Evolutionary conservation across 1,284 basidiomycete species (phyloP).

Genomic region (Trichosporon ovoides): DNA sequence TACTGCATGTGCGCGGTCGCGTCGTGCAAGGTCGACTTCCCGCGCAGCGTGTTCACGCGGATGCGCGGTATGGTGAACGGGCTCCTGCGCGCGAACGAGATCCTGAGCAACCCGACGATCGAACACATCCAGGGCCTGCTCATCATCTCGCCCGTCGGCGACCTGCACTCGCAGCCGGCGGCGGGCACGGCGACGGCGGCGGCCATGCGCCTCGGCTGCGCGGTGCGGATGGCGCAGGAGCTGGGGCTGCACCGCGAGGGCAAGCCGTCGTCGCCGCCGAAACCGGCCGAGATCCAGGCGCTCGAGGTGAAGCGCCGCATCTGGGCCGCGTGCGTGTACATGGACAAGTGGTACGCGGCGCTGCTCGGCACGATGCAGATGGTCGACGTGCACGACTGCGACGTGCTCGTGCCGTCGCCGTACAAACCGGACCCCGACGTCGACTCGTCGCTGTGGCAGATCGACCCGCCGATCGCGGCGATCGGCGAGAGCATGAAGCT

Average conservation of each 20-base stretch:
- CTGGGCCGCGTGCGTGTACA: constrained; percentile 86
- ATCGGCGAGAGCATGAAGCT: constrained; percentile 72
- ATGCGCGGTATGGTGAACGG: constrained; percentile 78
- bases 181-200: constrained; percentile 46
- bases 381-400: constrained; percentile 90
- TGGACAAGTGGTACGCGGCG: constrained; percentile 68
- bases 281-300: constrained; percentile 46
- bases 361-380: constrained; percentile 58
- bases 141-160: constrained; percentile 50
- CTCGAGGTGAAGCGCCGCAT: constrained; percentile 76
- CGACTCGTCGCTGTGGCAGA: constrained; percentile 58
- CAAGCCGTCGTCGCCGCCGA: constrained; percentile 25
- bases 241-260: constrained; percentile 75
- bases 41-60: constrained; percentile 74
- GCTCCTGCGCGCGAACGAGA: constrained; percentile 81
- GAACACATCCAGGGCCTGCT: constrained; percentile 85
- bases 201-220: constrained; percentile 46
- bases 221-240: constrained; percentile 90
- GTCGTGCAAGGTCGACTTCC: constrained; percentile 75
- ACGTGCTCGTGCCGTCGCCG: constrained; percentile 71
- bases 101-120: constrained; percentile 77
- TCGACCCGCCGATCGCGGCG: constrained; percentile 27
- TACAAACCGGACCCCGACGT: constrained; percentile 53
- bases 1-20: constrained; percentile 91
- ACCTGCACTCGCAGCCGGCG: constrained; percentile 47